A percentile compares a stretch with the other conserved stretches of the same genome.
Evolutionary conservation across 2,329 filamentous ascomycete species (phyloP).

Genomic region (Emericellopsis atlantica): DNA sequence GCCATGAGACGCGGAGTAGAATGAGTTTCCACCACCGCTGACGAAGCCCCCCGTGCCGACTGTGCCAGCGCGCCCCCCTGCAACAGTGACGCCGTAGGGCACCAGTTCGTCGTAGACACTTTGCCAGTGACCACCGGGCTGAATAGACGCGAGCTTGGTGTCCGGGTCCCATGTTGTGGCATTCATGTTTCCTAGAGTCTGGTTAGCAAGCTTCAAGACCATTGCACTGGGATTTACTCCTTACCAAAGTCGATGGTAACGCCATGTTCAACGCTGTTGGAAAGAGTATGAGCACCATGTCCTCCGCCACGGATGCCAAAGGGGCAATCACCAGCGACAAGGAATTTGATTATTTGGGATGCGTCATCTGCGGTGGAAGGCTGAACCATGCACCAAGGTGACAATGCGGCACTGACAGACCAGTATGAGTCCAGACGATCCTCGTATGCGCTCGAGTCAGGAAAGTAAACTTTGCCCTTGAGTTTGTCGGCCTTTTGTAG

Average conservation of each 20-base stretch:
- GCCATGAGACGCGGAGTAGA: conserved; percentile 17
- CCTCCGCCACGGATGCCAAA: conserved; percentile 27
- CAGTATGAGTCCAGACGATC: conserved; percentile 20
- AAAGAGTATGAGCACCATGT: conserved; percentile 16
- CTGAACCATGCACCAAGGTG: conserved; percentile 21
- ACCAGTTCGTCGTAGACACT: conserved; percentile 22
- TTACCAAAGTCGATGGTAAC: conserved; percentile 22
- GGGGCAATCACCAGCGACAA: conserved; percentile 12
- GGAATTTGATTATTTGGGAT: conserved; percentile 10
- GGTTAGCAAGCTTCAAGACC: too few relatives aligned
- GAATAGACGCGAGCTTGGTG: conserved; percentile 16
- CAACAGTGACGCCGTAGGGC: conserved; percentile 15
- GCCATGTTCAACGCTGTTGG: conserved; percentile 21
- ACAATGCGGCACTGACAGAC: conserved; percentile 20
- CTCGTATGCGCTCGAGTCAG: conserved; percentile 12
- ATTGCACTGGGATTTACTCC: too few relatives aligned
- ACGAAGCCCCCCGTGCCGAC: conserved; percentile 22
- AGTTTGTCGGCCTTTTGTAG: conserved; percentile 7
- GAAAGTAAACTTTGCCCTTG: conserved; percentile 14
- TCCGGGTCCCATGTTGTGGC: conserved; percentile 13
- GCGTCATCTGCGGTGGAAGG: conserved; percentile 21
- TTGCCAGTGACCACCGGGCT: conserved; percentile 22
- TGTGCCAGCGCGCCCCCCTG: conserved; percentile 20
- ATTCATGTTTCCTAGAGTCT: conserved; percentile 13
- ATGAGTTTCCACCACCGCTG: conserved; percentile 22